Conservation (phyloP, 108 stramenopile species). For the Aurantiochytrium sp. region DNA sequence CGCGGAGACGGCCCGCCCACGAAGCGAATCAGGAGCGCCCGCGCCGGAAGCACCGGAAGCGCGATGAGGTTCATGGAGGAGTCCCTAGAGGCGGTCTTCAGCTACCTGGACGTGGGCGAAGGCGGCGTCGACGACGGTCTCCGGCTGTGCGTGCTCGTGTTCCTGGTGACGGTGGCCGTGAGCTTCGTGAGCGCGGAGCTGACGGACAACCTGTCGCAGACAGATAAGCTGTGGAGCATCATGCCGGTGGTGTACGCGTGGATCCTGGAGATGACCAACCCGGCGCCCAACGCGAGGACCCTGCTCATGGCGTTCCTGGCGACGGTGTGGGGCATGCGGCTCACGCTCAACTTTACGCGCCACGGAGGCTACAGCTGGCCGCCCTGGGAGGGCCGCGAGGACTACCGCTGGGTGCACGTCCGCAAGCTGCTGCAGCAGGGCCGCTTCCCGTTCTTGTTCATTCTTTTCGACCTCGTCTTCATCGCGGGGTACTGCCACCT, state of each 20-base stretch:
- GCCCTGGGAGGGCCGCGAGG: slow-evolving; percentile 66
- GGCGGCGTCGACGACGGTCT: background rate
- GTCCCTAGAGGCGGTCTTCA: background rate
- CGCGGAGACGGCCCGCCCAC: too few species aligned
- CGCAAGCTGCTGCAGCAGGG: slow-evolving; percentile 47
- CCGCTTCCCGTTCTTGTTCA: slow-evolving; percentile 51
- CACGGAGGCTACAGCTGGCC: slow-evolving; percentile 68
- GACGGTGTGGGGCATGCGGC: slow-evolving; percentile 65
- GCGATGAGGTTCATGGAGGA: too few species aligned
- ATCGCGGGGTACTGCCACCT: slow-evolving; percentile 66
- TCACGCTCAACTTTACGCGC: slow-evolving; percentile 70
- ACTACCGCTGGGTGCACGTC: slow-evolving; percentile 69
- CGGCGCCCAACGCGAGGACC: slow-evolving; percentile 29
- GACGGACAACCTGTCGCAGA: background rate
- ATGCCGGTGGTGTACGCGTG: background rate
- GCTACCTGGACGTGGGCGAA: background rate
- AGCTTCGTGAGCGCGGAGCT: background rate
- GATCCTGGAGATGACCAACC: background rate
- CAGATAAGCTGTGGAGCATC: background rate
- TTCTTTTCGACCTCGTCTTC: slow-evolving; percentile 66
- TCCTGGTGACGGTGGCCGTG: background rate
- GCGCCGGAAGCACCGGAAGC: too few species aligned
- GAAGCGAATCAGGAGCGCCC: too few species aligned
- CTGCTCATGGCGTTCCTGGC: slow-evolving; percentile 60
- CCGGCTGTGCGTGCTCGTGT: background rate